Base-by-base conservation (phyloP, 164 flowering plant species). In the Umbilicus rupestris region DNA sequence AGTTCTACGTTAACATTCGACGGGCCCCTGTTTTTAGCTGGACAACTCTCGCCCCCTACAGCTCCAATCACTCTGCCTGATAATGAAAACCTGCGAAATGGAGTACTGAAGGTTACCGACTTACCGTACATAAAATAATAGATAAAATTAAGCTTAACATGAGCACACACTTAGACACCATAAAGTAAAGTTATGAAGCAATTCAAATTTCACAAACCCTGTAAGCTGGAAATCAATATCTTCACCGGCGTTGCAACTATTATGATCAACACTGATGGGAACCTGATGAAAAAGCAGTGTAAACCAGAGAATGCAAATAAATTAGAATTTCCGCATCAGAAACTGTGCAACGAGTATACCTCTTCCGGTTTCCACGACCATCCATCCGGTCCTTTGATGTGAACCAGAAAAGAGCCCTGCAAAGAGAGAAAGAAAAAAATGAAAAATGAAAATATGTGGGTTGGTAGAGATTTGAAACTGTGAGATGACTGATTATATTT, bases 361-460 rank as follows among this genome's bases (percentile, higher is more conserved):
- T 87, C 83, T 73, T 87, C 84, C 24, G 97, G 97, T 39, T 85
- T 70, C 97, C 96, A 91, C 35, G 99, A 81, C 99, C 97, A 95
- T 72, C 99, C 99, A 69, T 87, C 86, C 33, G 97, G 97, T 63
- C 97, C 99, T 70, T 80, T 87, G 64, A 95, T 72, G 78, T 83
- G 78, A 72, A 95, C 78, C 29, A 85, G 74, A 77, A 88, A 95
- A 39, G 96, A 86, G 69, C 98, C 98, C 97, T 93, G 81, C 41
- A 22, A 31, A 22, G 11, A 20, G 44, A 63, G 28, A 63, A 2
- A 24, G 10, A 26, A 63, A n/a, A 37, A 29, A 31, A 3, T 30
- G n/a, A 19, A 9, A 60, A 31, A 11, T 37, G 22, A 6, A 29
- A 7, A 17, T 3, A 16, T 17, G 37, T n/a, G 17, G 12, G 14